Evolutionary conservation across 1,284 basidiomycete species (phyloP).

Genomic region (Inonotus obliquus): DNA sequence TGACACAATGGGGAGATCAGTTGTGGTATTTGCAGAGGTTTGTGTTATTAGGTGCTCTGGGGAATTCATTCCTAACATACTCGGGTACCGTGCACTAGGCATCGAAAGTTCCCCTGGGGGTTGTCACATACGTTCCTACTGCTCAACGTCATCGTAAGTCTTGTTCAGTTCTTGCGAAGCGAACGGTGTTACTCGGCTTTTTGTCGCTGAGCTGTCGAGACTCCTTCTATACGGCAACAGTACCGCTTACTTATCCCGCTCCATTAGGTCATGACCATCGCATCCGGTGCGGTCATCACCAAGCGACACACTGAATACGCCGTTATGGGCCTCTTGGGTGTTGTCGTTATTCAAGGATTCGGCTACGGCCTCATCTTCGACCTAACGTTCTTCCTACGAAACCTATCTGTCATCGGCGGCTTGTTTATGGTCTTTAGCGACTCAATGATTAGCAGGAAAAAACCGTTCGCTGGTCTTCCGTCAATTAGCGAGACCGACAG

Average conservation of each 20-base stretch:
- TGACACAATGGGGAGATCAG: conserved; percentile 95
- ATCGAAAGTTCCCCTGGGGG: conserved; percentile 93
- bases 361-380: conserved; percentile 96
- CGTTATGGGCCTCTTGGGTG: conserved; percentile 83
- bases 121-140: conserved; percentile 90
- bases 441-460: conserved; percentile 83
- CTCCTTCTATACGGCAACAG: background rate
- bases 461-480: conserved; percentile 90
- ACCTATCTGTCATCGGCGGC: conserved; percentile 88
- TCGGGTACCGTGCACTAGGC: conserved; percentile 42
- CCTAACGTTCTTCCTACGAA: conserved; percentile 98
- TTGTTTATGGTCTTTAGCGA: conserved; percentile 98
- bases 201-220: background rate
- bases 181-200: background rate
- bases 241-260: background rate
- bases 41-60: conserved; percentile 7
- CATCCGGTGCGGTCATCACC: conserved; percentile 84
- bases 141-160: conserved; percentile 86
- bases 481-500: conserved; percentile 91
- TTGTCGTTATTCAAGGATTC: conserved; percentile 93
- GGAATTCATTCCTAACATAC: conserved; percentile 7
- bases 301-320: conserved; percentile 89
- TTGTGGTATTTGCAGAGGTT: conserved; percentile 94
- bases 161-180: background rate
- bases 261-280: conserved; percentile 82